phyloP scores from a whole-genome alignment of 2,329 filamentous ascomycete species.

The Aspergillus persii region DNA sequence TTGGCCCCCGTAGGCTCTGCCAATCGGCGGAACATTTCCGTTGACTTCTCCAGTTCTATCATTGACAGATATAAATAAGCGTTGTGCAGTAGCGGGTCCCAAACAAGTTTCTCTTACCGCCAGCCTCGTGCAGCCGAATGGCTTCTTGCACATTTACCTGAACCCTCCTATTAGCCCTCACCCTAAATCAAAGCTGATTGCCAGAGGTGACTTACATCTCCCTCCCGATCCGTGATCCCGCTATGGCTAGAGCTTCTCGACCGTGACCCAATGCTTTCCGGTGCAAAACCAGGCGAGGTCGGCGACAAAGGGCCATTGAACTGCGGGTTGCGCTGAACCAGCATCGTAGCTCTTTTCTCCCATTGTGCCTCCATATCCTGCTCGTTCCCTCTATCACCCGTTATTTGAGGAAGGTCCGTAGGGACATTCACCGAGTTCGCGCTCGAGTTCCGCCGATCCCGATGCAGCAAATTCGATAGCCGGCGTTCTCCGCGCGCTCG shows the following conservation, averaged over 20 bases:
- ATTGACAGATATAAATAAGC: neutral
- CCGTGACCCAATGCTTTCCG: constrained; percentile 11
- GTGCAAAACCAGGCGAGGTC: constrained; percentile 12
- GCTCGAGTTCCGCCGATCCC: constrained; percentile 32
- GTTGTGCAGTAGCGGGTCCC: neutral
- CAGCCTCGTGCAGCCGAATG: constrained; percentile 87
- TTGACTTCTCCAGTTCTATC: constrained; percentile 69
- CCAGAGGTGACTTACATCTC: constrained; percentile 33
- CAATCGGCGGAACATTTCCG: constrained; percentile 77
- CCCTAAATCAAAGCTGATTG: neutral
- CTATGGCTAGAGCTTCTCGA: constrained; percentile 36
- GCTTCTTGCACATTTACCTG: constrained; percentile 79
- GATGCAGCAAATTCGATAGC: constrained; percentile 36
- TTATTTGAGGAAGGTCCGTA: constrained; percentile 72
- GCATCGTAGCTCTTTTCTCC: constrained; percentile 89
- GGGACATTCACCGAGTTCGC: constrained; percentile 68
- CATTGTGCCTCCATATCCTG: constrained; percentile 70
- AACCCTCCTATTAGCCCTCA: constrained; percentile 2
- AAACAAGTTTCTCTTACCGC: constrained; percentile 44
- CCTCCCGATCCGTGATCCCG: constrained; percentile 28
- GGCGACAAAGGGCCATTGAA: constrained; percentile 31
- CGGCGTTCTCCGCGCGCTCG: constrained; percentile 30
- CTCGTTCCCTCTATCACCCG: constrained; percentile 47
- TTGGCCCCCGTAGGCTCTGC: constrained; percentile 82
- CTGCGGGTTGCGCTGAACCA: constrained; percentile 62